These are phyloP conservation scores for Cystobasidiaceae sp. DNA, from an alignment of 1,284 basidiomycete species.

Conservation along the genomic window DNA sequence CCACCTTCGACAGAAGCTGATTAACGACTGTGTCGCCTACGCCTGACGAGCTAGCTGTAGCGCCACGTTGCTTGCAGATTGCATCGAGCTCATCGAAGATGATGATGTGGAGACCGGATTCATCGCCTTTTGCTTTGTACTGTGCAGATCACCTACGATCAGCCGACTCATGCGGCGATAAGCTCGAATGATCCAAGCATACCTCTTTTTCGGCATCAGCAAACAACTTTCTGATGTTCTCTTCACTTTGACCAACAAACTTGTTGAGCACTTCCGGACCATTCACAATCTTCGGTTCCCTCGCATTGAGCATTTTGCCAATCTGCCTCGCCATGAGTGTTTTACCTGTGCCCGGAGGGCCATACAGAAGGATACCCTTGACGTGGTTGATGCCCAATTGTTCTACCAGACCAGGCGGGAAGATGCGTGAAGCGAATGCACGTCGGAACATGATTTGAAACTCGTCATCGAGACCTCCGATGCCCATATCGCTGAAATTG, in stretches of 20 bases:
- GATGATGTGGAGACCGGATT: slow-evolving; percentile 96
- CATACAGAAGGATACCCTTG: slow-evolving; percentile 89
- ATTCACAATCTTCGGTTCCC: slow-evolving; percentile 98
- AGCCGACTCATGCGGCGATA: not conserved
- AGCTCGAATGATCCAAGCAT: slow-evolving; percentile 31
- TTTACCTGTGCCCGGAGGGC: slow-evolving; percentile 97
- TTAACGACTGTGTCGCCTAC: slow-evolving; percentile 99
- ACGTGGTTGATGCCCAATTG: slow-evolving; percentile 99
- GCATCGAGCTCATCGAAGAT: slow-evolving; percentile 99
- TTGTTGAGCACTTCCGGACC: slow-evolving; percentile 98
- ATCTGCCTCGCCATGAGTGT: slow-evolving; percentile 98
- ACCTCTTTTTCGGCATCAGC: slow-evolving; percentile 96
- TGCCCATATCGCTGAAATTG: slow-evolving; percentile 99
- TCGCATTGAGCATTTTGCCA: slow-evolving; percentile 97
- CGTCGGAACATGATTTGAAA: slow-evolving; percentile 97
- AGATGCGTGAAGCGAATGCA: slow-evolving; percentile 96
- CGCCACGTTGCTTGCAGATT: slow-evolving; percentile 96
- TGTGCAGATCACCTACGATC: slow-evolving; percentile 43
- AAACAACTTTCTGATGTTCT: slow-evolving; percentile 97
- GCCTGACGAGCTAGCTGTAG: slow-evolving; percentile 72
- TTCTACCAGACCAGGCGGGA: slow-evolving; percentile 92
- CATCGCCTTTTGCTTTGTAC: slow-evolving; percentile 98
- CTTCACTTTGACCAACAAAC: slow-evolving; percentile 96
- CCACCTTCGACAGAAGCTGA: slow-evolving; percentile 90
- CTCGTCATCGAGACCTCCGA: slow-evolving; percentile 93